A percentile compares a stretch with the other conserved stretches of the same genome.
These are phyloP conservation scores for Talaromyces nanjingensis DNA, from an alignment of 495 filamentous ascomycete genomes.

Conservation along the genomic window DNA sequence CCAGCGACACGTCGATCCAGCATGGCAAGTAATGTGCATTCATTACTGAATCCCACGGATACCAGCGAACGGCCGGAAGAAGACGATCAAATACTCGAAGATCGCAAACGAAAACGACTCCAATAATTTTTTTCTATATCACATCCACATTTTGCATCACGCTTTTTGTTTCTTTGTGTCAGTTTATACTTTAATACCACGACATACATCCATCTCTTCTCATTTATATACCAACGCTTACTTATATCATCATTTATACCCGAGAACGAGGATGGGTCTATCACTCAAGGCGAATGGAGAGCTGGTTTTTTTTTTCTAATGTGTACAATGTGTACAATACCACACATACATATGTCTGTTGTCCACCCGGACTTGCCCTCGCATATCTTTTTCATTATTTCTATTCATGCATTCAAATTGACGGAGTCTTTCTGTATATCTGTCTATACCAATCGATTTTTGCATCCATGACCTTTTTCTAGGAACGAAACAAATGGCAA, in stretches of 20 bases:
- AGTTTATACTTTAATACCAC: slow-evolving; percentile 14
- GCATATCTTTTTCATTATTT: not conserved
- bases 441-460: not conserved
- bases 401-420: not conserved
- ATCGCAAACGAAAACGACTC: slow-evolving; percentile 76
- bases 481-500: not conserved
- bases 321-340: not conserved
- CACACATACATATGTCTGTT: not conserved
- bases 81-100: slow-evolving; percentile 50
- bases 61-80: slow-evolving; percentile 67
- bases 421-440: not conserved
- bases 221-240: not conserved
- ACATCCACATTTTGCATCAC: slow-evolving; percentile 10
- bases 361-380: not conserved
- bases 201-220: slow-evolving; percentile 1
- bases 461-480: not conserved
- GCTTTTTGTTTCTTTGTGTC: slow-evolving; percentile 11
- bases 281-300: slow-evolving; percentile 3
- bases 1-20: slow-evolving; percentile 65
- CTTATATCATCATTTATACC: not conserved
- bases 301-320: not conserved
- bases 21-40: slow-evolving; percentile 73
- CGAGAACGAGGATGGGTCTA: slow-evolving; percentile 1
- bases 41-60: slow-evolving; percentile 78
- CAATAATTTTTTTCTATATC: slow-evolving; percentile 32